Percentiles rank a stretch among this genome's conserved stretches.
Conservation (phyloP, 1,284 basidiomycete genomes). For the Pseudozyma hubeiensis region DNA sequence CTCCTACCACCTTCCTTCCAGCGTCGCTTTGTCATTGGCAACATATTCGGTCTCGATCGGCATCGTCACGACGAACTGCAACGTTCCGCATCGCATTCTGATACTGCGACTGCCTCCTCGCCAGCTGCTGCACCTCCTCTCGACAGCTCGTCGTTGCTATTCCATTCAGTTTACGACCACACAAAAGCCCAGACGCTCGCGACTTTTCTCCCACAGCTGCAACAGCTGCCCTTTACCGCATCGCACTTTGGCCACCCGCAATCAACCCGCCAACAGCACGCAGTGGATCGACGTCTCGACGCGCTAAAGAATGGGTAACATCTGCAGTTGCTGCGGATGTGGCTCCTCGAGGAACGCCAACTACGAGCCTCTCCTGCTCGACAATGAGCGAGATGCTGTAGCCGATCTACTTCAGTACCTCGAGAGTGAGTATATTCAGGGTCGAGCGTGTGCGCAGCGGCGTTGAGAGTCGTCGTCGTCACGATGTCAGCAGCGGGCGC, state of each 20-base stretch:
- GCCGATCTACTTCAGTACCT: conserved; percentile 97
- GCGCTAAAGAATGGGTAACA: conserved; percentile 57
- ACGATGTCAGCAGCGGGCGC: background rate
- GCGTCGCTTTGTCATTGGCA: conserved; percentile 1
- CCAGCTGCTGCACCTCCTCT: no score
- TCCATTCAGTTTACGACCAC: no score
- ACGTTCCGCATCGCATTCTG: no score
- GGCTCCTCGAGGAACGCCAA: conserved; percentile 45
- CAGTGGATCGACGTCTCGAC: conserved; percentile 1
- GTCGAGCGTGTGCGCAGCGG: background rate
- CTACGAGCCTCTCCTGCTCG: conserved; percentile 87
- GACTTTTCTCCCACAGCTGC: background rate
- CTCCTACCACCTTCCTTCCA: conserved; percentile 13
- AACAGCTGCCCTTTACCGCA: background rate
- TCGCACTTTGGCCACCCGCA: background rate
- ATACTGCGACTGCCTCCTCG: no score
- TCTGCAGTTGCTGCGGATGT: conserved; percentile 62
- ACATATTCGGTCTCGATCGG: conserved; percentile 3
- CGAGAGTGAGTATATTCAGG: conserved; percentile 77
- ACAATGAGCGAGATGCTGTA: conserved; percentile 98
- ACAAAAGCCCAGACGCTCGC: background rate
- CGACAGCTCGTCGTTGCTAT: no score
- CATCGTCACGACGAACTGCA: background rate
- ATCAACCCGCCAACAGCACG: background rate
- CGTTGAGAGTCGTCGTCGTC: no score